Evolutionary conservation across 805 yeast genomes (phyloP).

Genomic region (Wickerhamomyces chaumierensis): DNA sequence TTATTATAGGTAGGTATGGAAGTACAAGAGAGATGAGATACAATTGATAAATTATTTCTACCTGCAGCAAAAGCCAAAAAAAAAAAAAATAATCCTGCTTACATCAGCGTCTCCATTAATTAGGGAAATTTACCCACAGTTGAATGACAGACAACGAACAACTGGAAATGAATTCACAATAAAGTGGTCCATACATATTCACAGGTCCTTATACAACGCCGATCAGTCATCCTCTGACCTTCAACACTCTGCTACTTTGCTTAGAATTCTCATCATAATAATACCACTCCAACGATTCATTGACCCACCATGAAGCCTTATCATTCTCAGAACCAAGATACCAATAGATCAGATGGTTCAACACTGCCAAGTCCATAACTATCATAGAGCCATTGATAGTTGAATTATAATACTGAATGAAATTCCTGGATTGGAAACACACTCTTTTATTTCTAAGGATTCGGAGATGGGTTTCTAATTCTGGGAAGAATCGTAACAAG

Average conservation of each 20-base stretch:
- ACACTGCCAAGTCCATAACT: background rate
- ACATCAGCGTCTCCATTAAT: too few species aligned
- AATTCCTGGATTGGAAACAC: background rate
- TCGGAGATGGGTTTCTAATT: background rate
- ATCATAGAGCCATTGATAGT: background rate
- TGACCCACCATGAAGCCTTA: background rate
- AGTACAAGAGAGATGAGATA: too few species aligned
- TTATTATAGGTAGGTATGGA: too few species aligned
- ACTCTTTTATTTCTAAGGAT: background rate
- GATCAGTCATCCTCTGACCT: background rate
- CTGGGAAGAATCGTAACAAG: background rate
- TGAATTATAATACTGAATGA: background rate
- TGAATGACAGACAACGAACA: too few species aligned
- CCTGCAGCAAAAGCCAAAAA: too few species aligned
- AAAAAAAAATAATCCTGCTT: too few species aligned
- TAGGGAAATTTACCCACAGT: too few species aligned
- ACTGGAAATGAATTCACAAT: too few species aligned
- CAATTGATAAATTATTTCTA: too few species aligned
- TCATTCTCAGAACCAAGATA: background rate
- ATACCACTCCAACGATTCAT: background rate
- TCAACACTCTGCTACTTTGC: background rate
- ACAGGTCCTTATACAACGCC: too few species aligned
- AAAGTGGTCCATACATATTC: too few species aligned
- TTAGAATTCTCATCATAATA: background rate
- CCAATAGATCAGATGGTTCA: background rate